phyloP scores from a whole-genome alignment of 352 stramenopile species.

The Pythium angustatum region DNA sequence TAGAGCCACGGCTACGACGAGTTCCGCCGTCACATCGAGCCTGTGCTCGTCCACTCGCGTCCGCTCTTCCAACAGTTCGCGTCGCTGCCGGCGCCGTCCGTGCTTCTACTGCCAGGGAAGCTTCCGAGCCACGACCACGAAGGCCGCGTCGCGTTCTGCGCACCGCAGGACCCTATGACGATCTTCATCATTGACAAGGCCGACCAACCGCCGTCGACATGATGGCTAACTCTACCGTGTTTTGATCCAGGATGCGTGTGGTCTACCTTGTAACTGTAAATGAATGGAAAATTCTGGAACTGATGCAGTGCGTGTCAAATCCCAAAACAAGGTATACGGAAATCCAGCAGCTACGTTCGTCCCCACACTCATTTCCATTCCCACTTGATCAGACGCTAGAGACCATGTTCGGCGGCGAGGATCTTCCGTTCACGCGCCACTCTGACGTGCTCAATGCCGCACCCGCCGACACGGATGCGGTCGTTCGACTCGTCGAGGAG shows the following conservation, averaged over 20 bases:
- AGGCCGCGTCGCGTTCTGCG: conserved; percentile 50
- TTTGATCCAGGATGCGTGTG: not conserved
- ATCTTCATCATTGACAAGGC: conserved; percentile 50
- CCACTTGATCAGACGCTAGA: not conserved
- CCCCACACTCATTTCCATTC: conserved; percentile 2
- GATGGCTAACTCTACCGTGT: conserved; percentile 5
- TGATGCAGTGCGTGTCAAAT: conserved; percentile 7
- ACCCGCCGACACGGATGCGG: conserved; percentile 46
- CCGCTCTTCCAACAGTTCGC: conserved; percentile 52
- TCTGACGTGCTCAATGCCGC: conserved; percentile 77
- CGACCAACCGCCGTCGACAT: not conserved
- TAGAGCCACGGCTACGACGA: conserved; percentile 78
- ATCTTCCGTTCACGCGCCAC: conserved; percentile 73
- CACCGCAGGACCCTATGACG: conserved; percentile 65
- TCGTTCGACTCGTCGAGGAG: conserved; percentile 78
- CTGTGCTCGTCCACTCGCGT: conserved; percentile 61
- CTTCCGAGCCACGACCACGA: conserved; percentile 32
- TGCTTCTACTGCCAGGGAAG: conserved; percentile 73
- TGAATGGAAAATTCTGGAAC: conserved; percentile 29
- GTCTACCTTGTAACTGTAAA: conserved; percentile 8
- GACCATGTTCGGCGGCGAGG: conserved; percentile 68
- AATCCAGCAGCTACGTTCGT: not conserved
- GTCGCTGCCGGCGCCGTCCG: conserved; percentile 52
- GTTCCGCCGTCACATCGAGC: conserved; percentile 65
- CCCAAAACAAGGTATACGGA: conserved; percentile 13